These are phyloP conservation scores for Chimonanthus salicifolius DNA, from an alignment of 164 flowering plant genomes.

Conservation along the genomic window DNA sequence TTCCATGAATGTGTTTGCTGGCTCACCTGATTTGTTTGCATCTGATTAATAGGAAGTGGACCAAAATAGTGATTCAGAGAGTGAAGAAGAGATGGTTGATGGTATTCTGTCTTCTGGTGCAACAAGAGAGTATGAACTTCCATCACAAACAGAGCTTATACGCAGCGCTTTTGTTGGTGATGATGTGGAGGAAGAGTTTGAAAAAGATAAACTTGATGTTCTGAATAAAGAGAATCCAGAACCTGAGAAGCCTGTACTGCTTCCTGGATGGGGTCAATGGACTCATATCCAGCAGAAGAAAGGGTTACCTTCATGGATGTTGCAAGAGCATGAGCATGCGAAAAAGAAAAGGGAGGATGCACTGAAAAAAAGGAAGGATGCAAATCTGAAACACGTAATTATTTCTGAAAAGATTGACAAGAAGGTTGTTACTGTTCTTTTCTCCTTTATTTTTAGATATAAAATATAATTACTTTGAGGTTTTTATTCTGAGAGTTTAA, in stretches of 20 bases:
- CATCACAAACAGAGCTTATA: constrained; percentile 82
- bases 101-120: constrained; percentile 61
- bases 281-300: constrained; percentile 63
- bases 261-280: constrained; percentile 99
- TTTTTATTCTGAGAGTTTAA: too few relatives aligned
- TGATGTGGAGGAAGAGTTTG: constrained; percentile 91
- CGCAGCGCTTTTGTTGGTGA: constrained; percentile 89
- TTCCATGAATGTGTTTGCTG: not conserved
- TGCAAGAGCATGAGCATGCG: constrained; percentile 64
- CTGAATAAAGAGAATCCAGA: constrained; percentile 81
- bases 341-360: constrained; percentile 64
- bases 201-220: constrained; percentile 54
- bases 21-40: constrained; percentile 3
- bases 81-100: constrained; percentile 77
- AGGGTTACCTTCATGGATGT: constrained; percentile 84
- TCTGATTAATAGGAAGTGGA: constrained; percentile 29
- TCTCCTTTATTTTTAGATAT: not conserved
- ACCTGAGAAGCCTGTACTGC: constrained; percentile 74
- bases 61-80: constrained; percentile 55
- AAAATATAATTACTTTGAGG: not conserved
- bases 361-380: constrained; percentile 75
- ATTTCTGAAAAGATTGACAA: constrained; percentile 81
- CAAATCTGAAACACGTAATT: constrained; percentile 69
- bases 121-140: constrained; percentile 55
- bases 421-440: constrained; percentile 40